A percentile compares a stretch with the other conserved stretches of the same genome.
phyloP scores from a whole-genome alignment of 2,329 filamentous ascomycete species.

The Microcyclospora pomicola region DNA sequence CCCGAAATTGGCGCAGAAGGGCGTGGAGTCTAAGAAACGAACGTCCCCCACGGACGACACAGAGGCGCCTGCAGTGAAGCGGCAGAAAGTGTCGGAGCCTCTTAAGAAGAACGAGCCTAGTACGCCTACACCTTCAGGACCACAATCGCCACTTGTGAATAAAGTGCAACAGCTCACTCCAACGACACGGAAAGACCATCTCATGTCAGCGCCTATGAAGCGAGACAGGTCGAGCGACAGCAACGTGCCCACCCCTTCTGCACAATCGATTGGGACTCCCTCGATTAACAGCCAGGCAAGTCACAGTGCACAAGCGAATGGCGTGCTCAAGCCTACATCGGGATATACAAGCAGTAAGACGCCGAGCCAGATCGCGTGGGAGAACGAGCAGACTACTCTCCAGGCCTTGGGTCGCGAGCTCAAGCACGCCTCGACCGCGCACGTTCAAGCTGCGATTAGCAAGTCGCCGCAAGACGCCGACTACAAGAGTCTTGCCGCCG shows the following conservation, averaged over 20 bases:
- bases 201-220: slow-evolving; percentile 12
- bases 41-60: slow-evolving; percentile 2
- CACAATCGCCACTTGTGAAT: too few species aligned
- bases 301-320: slow-evolving; percentile 4
- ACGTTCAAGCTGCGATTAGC: slow-evolving; percentile 15
- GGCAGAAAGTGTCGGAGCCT: slow-evolving; percentile 7
- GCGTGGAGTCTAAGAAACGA: slow-evolving; percentile 4
- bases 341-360: slow-evolving; percentile 14
- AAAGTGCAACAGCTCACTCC: slow-evolving; percentile 14
- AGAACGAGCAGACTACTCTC: slow-evolving; percentile 26
- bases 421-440: slow-evolving; percentile 32
- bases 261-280: slow-evolving; percentile 10
- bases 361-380: slow-evolving; percentile 23
- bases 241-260: slow-evolving; percentile 13
- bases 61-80: slow-evolving; percentile 13
- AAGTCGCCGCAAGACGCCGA: not conserved
- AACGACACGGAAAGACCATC: slow-evolving; percentile 15
- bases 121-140: slow-evolving; percentile 8
- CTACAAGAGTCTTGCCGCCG: slow-evolving; percentile 17
- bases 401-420: slow-evolving; percentile 30
- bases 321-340: slow-evolving; percentile 8
- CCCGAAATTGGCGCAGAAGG: too few species aligned
- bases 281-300: slow-evolving; percentile 2
- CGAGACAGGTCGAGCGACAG: slow-evolving; percentile 15
- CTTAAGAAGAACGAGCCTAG: slow-evolving; percentile 12